Conservation (phyloP, 345 rosid species). For the Eucalyptus cloeziana region DNA sequence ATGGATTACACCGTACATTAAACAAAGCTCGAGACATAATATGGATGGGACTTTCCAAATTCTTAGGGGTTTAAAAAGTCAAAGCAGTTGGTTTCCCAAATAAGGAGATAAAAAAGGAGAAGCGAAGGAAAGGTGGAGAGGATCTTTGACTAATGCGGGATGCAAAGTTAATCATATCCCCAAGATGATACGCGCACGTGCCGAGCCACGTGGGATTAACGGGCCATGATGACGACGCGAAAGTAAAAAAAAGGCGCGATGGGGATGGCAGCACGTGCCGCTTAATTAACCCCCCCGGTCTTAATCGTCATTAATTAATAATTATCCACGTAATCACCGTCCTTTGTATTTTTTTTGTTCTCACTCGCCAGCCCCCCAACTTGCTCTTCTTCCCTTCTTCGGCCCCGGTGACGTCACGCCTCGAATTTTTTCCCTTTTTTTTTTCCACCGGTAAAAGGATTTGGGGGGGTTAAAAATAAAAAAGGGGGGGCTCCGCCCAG, state of each 20-base stretch:
- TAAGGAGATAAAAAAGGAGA: neutral
- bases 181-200: neutral
- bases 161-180: neutral
- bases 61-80: neutral
- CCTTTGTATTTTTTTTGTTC: neutral
- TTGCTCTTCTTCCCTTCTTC: neutral
- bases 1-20: fast-evolving
- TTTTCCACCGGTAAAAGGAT: neutral
- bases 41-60: neutral
- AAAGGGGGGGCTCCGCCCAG: neutral
- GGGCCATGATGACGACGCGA: neutral
- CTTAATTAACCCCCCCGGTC: neutral
- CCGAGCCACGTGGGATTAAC: neutral
- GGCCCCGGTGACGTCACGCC: neutral
- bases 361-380: neutral
- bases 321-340: neutral
- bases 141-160: neutral
- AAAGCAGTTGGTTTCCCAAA: neutral
- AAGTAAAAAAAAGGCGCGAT: neutral
- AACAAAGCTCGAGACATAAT: neutral
- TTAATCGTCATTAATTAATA: neutral
- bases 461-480: neutral
- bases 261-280: neutral
- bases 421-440: neutral
- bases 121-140: neutral